These are phyloP conservation scores for Talaromyces thailandensis DNA, from an alignment of 495 filamentous ascomycete genomes.

Conservation along the genomic window DNA sequence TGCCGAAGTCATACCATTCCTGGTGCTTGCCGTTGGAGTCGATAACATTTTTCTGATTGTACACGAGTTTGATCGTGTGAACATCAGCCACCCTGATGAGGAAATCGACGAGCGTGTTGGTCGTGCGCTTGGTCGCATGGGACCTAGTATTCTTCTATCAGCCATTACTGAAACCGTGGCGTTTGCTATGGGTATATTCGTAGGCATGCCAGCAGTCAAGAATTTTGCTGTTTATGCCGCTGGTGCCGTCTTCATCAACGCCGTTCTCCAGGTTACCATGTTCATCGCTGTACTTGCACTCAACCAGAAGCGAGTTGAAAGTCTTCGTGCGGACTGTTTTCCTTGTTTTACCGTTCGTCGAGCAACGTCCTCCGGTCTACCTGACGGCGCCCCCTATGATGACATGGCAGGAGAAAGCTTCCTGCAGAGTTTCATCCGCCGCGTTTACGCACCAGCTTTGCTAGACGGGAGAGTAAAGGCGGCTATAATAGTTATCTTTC, in stretches of 20 bases:
- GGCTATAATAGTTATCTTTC: constrained; percentile 63
- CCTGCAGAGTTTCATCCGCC: constrained; percentile 79
- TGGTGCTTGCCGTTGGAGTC: constrained; percentile 91
- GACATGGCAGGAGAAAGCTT: constrained; percentile 58
- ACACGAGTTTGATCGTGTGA: constrained; percentile 93
- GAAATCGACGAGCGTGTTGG: constrained; percentile 76
- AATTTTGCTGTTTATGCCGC: constrained; percentile 97
- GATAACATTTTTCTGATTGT: constrained; percentile 99
- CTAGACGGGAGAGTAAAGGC: constrained; percentile 73
- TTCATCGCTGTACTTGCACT: constrained; percentile 85
- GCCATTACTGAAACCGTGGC: constrained; percentile 88
- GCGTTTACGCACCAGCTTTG: constrained; percentile 74
- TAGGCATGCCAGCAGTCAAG: constrained; percentile 93
- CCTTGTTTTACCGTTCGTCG: constrained; percentile 74
- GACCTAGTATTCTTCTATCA: constrained; percentile 92
- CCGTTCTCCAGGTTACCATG: constrained; percentile 88
- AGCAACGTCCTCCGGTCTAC: constrained; percentile 41
- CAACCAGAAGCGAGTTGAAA: constrained; percentile 82
- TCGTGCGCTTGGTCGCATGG: constrained; percentile 83
- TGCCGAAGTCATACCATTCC: constrained; percentile 95
- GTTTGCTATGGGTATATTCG: constrained; percentile 84
- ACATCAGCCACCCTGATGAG: constrained; percentile 78
- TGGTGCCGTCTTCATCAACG: constrained; percentile 94
- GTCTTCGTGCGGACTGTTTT: constrained; percentile 82
- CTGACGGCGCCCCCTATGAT: constrained; percentile 49